Conservation (phyloP, 1,284 basidiomycete genomes). For the Tausonia pullulans region DNA sequence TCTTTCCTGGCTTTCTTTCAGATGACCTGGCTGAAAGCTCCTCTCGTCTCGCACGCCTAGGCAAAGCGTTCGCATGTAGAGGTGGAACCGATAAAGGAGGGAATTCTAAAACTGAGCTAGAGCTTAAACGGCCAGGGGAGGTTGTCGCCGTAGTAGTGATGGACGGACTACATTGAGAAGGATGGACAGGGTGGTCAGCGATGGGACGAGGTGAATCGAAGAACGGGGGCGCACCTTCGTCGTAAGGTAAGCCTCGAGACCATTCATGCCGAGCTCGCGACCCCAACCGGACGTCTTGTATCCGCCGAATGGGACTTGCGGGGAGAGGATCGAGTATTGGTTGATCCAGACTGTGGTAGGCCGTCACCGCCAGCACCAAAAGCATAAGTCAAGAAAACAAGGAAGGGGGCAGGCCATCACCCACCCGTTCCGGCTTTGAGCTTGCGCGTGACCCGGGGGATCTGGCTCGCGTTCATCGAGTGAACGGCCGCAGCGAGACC, state of each 20-base stretch:
- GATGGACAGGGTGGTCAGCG: neutral
- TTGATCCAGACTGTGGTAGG: slow-evolving; percentile 61
- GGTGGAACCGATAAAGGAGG: too few relatives aligned
- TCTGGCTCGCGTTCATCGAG: slow-evolving; percentile 76
- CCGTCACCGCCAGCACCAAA: slow-evolving; percentile 6
- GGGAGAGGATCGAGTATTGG: slow-evolving; percentile 67
- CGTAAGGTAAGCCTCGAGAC: neutral
- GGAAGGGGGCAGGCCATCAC: neutral
- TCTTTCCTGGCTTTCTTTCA: too few relatives aligned
- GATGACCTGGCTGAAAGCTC: too few relatives aligned
- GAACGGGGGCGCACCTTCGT: neutral
- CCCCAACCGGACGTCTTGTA: neutral
- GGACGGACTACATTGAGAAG: neutral
- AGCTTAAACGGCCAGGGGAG: slow-evolving; percentile 7
- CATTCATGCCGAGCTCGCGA: slow-evolving; percentile 7
- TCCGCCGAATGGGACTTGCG: slow-evolving; percentile 30
- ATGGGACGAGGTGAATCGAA: neutral
- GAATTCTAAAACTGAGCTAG: too few relatives aligned
- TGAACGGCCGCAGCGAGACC: slow-evolving; percentile 81
- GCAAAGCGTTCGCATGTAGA: too few relatives aligned
- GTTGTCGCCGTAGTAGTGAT: neutral
- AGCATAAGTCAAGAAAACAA: too few relatives aligned
- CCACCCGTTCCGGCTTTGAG: slow-evolving; percentile 58
- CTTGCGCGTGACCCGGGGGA: slow-evolving; percentile 67
- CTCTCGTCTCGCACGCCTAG: too few relatives aligned